phyloP scores from a whole-genome alignment of 176 grass and related monocot genomes.

The bread wheat (Triticum aestivum) region DNA sequence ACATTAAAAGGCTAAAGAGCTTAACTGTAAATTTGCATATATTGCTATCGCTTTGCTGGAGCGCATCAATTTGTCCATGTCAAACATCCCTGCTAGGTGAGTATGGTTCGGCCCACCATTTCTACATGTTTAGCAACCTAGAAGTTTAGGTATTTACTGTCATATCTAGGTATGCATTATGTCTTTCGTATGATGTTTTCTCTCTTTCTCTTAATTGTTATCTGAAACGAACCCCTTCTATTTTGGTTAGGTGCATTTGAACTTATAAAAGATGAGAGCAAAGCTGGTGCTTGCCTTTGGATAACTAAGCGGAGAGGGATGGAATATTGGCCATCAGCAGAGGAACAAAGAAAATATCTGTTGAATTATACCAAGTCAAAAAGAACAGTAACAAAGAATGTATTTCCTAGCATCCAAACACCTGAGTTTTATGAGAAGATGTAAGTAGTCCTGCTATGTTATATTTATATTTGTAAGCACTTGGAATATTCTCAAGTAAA shows the following conservation, averaged over 20 bases:
- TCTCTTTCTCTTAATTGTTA: constrained; percentile 8
- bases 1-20: neutral
- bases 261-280: constrained; percentile 92
- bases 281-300: constrained; percentile 94
- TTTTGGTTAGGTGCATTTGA: constrained; percentile 67
- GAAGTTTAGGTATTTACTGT: neutral
- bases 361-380: constrained; percentile 47
- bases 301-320: constrained; percentile 82
- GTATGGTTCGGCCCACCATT: neutral
- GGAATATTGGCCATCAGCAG: constrained; percentile 87
- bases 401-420: constrained; percentile 49
- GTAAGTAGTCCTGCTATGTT: constrained; percentile 49
- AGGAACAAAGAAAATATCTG: constrained; percentile 66
- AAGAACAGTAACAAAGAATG: constrained; percentile 47
- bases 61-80: neutral
- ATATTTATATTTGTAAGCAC: constrained; percentile 11
- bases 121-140: neutral
- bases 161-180: neutral
- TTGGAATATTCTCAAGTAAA: neutral
- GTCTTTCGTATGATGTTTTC: constrained; percentile 2
- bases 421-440: constrained; percentile 90
- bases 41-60: neutral
- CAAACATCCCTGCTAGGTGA: neutral
- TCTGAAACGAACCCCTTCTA: neutral
- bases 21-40: neutral